Base-by-base conservation (phyloP, 2,329 filamentous ascomycete genomes). In the Penicillium aurantiogriseum region DNA sequence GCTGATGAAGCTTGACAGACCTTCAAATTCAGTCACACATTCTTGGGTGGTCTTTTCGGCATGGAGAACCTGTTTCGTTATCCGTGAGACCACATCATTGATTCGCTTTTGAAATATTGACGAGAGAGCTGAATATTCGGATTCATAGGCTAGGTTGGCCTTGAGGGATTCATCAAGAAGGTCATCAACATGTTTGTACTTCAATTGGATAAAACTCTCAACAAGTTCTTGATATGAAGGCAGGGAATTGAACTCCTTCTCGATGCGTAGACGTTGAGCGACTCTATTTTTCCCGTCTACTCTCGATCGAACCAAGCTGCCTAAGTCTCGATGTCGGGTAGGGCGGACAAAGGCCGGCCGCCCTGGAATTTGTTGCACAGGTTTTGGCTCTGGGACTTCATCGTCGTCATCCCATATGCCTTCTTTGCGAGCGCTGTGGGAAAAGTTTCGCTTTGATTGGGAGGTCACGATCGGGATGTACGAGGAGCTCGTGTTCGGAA, bases 391-490 rank as follows among this genome's bases (percentile, higher is more conserved):
- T 21, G 23, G 40, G 11, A 25, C 23, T 11, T 58, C 39, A 5
- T 58, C 51, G 15, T 55, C 56, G 3, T 58, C 56, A 29, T 58
- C 56, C 44, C 51, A 55, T 29, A 55, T 44, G 17, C 38, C 45
- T 21, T n/a, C 21, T 38, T 25, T 42, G 25, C 25, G 38, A 25
- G 51, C 8, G 15, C 44, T 50, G 19, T 25, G 19, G 15, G 25
- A 54, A 33, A 57, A 45, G 3, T 6, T 39, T 4, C 39, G 56
- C 39, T 50, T 43, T 6, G 25, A 7, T 15, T 38, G 46, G 5
- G 31, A 19, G 10, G n/a, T 15, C 23, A n/a, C 15, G 2, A 29
- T 7, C 3, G 23, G 45, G 19, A 19, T 4, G 13, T 15, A 17
- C 2, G 46, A 15, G 33, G 21, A 11, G 27, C 36, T 43, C 19